These are phyloP conservation scores for Aspergillus olivimuriae DNA, from an alignment of 495 filamentous ascomycete species.

Conservation along the genomic window DNA sequence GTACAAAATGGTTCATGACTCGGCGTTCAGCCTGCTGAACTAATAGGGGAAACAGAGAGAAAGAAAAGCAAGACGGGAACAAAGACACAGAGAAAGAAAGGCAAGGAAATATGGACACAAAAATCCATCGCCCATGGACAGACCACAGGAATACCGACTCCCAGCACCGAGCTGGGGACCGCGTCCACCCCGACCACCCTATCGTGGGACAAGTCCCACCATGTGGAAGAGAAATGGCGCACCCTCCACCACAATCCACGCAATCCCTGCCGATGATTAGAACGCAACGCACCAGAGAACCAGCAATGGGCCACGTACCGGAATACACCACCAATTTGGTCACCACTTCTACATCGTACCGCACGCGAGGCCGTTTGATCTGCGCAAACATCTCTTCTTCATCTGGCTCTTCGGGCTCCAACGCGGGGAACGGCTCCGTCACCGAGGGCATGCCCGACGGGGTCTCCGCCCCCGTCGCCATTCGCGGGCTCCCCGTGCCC, in stretches of 20 bases:
- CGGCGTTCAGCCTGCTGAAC: slow-evolving; percentile 13
- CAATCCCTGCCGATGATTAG: too few relatives aligned
- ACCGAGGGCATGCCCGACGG: slow-evolving; percentile 11
- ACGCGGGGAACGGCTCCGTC: slow-evolving; percentile 27
- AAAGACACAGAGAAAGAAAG: background rate
- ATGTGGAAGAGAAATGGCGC: slow-evolving; percentile 62
- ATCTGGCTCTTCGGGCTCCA: slow-evolving; percentile 39
- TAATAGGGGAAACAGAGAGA: background rate
- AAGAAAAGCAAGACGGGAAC: background rate
- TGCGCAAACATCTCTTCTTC: slow-evolving; percentile 80
- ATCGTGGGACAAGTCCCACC: slow-evolving; percentile 46
- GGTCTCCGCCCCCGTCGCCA: slow-evolving; percentile 21
- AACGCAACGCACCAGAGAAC: background rate
- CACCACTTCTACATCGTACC: slow-evolving; percentile 95
- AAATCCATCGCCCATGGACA: too few relatives aligned
- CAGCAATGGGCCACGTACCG: slow-evolving; percentile 56
- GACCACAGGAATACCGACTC: too few relatives aligned
- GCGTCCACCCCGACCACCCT: background rate
- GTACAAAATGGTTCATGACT: slow-evolving; percentile 7
- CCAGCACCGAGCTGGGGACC: too few relatives aligned
- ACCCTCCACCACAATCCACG: slow-evolving; percentile 61
- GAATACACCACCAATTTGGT: slow-evolving; percentile 95
- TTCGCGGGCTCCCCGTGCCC: slow-evolving; percentile 45
- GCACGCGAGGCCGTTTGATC: slow-evolving; percentile 79
- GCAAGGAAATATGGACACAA: background rate